Conservation (phyloP, 345 rosid species). For the Alliaria petiolata region DNA sequence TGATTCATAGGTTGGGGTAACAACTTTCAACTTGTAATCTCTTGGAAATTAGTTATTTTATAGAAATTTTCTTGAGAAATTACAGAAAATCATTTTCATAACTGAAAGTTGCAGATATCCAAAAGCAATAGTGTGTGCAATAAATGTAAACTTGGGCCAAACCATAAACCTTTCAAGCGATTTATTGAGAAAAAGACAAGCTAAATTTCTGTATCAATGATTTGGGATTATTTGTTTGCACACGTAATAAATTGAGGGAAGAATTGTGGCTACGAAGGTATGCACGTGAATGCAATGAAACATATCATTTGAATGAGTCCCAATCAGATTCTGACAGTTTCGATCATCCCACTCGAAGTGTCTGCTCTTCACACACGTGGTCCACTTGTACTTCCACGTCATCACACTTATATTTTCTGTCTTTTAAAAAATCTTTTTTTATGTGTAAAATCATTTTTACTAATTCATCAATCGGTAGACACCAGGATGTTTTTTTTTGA, state of each 20-base stretch:
- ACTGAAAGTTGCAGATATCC: constrained; percentile 11
- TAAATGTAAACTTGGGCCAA: constrained; percentile 11
- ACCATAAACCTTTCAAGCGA: constrained; percentile 7
- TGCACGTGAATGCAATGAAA: constrained; percentile 28
- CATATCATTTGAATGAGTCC: constrained; percentile 1
- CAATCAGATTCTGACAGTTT: constrained; percentile 19
- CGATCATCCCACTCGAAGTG: constrained; percentile 17
- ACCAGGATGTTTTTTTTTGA: no score
- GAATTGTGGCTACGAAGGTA: constrained; percentile 14
- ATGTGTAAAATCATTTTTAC: not conserved
- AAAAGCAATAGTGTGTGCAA: constrained; percentile 7
- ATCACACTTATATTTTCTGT: not conserved
- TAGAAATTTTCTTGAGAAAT: not conserved
- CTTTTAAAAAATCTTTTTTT: not conserved
- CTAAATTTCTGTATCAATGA: constrained; percentile 9
- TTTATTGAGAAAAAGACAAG: constrained; percentile 29
- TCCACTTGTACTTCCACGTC: constrained; percentile 28
- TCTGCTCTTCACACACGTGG: constrained; percentile 21
- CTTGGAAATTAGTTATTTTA: not conserved
- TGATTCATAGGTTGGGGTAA: not conserved
- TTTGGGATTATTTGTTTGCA: constrained; percentile 16
- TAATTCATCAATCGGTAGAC: not conserved
- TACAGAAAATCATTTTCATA: not conserved
- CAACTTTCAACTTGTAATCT: constrained; percentile 1
- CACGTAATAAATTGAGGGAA: not conserved